Evolutionary conservation across 805 yeast species (phyloP), one percentile per base, ranked within the genome.

Genomic region (Candida peoriensis): DNA sequence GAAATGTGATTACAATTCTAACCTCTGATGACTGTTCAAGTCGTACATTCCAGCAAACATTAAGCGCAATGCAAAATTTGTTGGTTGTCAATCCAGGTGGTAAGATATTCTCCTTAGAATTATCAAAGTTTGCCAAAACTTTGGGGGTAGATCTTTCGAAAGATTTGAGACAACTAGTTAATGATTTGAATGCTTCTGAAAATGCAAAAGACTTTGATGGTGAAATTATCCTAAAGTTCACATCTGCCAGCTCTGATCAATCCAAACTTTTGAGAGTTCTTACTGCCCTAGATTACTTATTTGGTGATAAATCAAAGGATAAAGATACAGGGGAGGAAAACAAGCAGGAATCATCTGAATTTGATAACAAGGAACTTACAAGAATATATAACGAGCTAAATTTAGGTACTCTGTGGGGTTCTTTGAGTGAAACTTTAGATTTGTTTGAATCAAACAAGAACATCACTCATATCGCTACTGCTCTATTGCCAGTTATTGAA

Each of bases 281-380:
- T 41, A 88, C 97, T 1, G 95, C 96, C 0, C 68, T 89, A 38
- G 96, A 89, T 49, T 86, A 81, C 47, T 65, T 89, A 52, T 82
- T 75, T 55, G 86, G 52, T 23, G 39, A 47, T 14, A 36, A 41
- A 16, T 35, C 43, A 23, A 34, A 37, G 7, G 33, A 38, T 16
- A 39, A 39, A 12, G 51, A 50, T 8, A 53, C 48, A 20, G 52
- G 53, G 9, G 46, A 44, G 3, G 49, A 51, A 23, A 55, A 67
- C 14, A 24, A 20, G 4, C 15, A 22, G 6, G 28, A 7, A 9
- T n/a, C n/a, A n/a, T n/a, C n/a, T n/a, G n/a, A n/a, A n/a, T n/a
- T n/a, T n/a, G 40, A 41, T 19, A 47, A 39, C 31, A 72, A 68
- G 25, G 71, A 68, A 35, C 57, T 86, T 42, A 76, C 77, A 19